Percentiles rank a stretch among this genome's conserved stretches.
Conservation (phyloP, 2,329 filamentous ascomycete species). For the Neocatenulostroma microsporum region DNA sequence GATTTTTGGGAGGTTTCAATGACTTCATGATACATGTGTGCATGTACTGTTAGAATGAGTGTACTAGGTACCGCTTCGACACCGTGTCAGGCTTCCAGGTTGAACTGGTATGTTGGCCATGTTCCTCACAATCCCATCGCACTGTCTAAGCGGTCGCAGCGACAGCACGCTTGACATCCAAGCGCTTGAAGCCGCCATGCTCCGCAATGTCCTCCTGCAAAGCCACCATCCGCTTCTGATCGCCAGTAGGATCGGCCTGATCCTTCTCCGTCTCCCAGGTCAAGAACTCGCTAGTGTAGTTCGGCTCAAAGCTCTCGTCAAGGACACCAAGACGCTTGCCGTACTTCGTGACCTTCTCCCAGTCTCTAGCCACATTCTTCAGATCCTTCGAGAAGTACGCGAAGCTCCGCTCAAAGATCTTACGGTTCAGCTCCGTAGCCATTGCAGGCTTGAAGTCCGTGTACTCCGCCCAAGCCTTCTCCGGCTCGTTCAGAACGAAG, state of each 20-base stretch:
- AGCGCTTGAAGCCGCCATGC: constrained; percentile 56
- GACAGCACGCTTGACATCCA: constrained; percentile 24
- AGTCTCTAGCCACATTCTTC: constrained; percentile 67
- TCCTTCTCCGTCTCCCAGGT: constrained; percentile 59
- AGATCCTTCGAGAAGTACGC: constrained; percentile 68
- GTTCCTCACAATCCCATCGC: too few relatives aligned
- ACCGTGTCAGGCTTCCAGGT: too few relatives aligned
- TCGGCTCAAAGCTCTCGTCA: constrained; percentile 55
- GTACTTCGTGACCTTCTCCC: constrained; percentile 69
- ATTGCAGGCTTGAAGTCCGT: constrained; percentile 65
- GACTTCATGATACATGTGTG: too few relatives aligned
- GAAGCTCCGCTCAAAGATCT: constrained; percentile 72
- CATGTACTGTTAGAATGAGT: too few relatives aligned
- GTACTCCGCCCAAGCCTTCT: constrained; percentile 59
- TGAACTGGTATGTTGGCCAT: too few relatives aligned
- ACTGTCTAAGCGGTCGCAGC: constrained; percentile 5
- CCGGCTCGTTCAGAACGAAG: constrained; percentile 57
- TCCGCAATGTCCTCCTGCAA: constrained; percentile 60
- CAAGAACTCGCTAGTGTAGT: constrained; percentile 61
- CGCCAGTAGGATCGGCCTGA: constrained; percentile 58
- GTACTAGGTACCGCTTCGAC: too few relatives aligned
- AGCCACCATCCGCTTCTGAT: constrained; percentile 66
- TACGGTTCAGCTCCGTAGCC: constrained; percentile 60
- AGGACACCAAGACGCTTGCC: constrained; percentile 65
- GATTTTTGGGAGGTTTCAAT: too few relatives aligned